Conservation (phyloP, 2,329 filamentous ascomycete genomes). For the Microcyclospora tardicrescens region DNA sequence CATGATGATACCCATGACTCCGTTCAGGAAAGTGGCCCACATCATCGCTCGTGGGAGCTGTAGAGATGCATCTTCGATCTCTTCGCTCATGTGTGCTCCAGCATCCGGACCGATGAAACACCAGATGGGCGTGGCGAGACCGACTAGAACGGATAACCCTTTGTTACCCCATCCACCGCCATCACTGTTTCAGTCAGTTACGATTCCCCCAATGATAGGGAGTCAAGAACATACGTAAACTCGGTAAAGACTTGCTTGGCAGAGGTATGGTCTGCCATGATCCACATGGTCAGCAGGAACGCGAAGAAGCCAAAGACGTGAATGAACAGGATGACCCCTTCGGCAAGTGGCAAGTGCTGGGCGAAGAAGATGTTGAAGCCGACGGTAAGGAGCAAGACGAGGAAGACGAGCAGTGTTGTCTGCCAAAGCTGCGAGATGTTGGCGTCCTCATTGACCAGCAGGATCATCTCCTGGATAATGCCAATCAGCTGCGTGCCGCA, state of each 20-base stretch:
- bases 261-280: constrained; percentile 18
- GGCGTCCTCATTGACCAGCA: constrained; percentile 16
- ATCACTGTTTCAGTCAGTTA: constrained; percentile 14
- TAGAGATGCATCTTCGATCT: constrained; percentile 27
- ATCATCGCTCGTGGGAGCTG: constrained; percentile 33
- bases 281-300: constrained; percentile 28
- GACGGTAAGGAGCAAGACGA: constrained; percentile 19
- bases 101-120: constrained; percentile 26
- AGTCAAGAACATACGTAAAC: constrained; percentile 17
- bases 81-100: constrained; percentile 25
- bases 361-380: constrained; percentile 26
- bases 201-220: background rate
- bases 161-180: constrained; percentile 29
- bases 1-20: constrained; percentile 22
- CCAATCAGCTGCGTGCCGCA: constrained; percentile 19
- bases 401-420: constrained; percentile 19
- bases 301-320: constrained; percentile 34
- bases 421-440: constrained; percentile 16
- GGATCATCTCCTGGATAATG: constrained; percentile 20
- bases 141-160: constrained; percentile 30
- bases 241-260: constrained; percentile 20
- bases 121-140: constrained; percentile 28
- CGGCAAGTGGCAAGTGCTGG: constrained; percentile 21
- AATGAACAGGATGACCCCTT: constrained; percentile 25
- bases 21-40: constrained; percentile 27